Evolutionary conservation across 2,329 filamentous ascomycete genomes (phyloP), one percentile per base, ranked within the genome.

Genomic region (Aspergillus piperis): DNA sequence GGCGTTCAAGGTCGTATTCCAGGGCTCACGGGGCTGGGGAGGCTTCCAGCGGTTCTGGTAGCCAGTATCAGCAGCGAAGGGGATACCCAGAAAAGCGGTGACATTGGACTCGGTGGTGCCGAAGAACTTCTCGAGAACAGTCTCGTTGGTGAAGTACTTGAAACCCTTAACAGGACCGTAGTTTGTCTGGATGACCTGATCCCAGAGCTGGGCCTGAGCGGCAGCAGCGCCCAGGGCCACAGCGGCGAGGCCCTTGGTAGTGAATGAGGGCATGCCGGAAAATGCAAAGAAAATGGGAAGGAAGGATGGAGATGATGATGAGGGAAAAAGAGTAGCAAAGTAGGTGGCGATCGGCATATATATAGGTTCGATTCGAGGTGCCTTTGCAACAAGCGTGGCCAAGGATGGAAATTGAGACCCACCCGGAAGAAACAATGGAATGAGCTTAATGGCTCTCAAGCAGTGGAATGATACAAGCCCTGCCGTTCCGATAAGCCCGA

Each of bases 41-140:
- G 68, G 60, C 42, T 68, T 70, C 66, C 68, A 72, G 44, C 69
- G 65, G 57, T 71, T 72, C 23, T 64, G 36, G 19, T 70, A 69
- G 7, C 64, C 62, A 10, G 69, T 72, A 48, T 72, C 69, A n/a
- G 68, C 64, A 8, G 67, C 70, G 53, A 66, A 72, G 27, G 62
- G 68, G n/a, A 71, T 62, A 19, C 65, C 65, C 25, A 68, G 50
- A 17, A 67, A 72, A 8, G 68, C 66, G 3, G 70, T 66, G 11
- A 70, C 66, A 27, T 67, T 66, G 47, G 54, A 59, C 30, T 64
- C 63, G 17, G 54, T 59, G n/a, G 58, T 36, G 17, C 62, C 66
- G 47, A 65, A 63, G 60, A 65, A 70, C 23, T 61, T 63, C 23
- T 64, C 48, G 1, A 67, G 59, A 6, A 60, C 65, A 5, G 58